Evolutionary conservation across 352 stramenopile species (phyloP), one percentile per base, ranked within the genome.

Genomic region (Globisporangium orthogonon): DNA sequence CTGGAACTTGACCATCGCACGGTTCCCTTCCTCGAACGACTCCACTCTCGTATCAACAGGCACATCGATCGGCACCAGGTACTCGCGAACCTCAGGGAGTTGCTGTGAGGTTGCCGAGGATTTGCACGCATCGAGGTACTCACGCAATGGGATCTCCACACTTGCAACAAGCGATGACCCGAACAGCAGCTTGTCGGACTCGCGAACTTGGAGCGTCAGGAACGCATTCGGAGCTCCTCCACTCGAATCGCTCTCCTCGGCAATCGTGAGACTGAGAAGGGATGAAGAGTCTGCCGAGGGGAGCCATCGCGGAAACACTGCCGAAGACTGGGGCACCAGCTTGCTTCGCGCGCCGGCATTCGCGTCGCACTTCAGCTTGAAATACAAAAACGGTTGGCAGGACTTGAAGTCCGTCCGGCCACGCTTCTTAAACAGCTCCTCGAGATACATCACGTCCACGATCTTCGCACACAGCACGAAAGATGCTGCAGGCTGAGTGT

Each of bases 141-240:
- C 66, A 15, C 69, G 60, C 39, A 91, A 61, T 9, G 76, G 76
- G 52, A 91, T 61, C 2, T 52, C 65, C 13, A 67, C 72, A 4
- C 65, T 73, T 18, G 76, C 77, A 10, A 92, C 58, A 39, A 89
- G 44, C 1, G 82, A 87, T 0, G 82, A 92, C 0, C 79, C 78
- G 47, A 92, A 91, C 10, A 89, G 56, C 39, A 89, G 60, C 35
- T 74, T 81, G 52, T 90, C 81, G 15, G 74, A 65, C 67, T 92
- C 82, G 51, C 82, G 74, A 30, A 92, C 73, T 48, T 92, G 74
- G n/a, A 90, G 62, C 28, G 74, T 47, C 39, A 86, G 62, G 28
- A 73, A 56, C 45, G 62, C 60, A 23, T 62, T 55, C 13, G 44
- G 50, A 15, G 31, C 59, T 40, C 37, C 54, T 51, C n/a, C 43